Evolutionary conservation across 2,329 filamentous ascomycete species (phyloP).

Genomic region (Scedosporium boydii): DNA sequence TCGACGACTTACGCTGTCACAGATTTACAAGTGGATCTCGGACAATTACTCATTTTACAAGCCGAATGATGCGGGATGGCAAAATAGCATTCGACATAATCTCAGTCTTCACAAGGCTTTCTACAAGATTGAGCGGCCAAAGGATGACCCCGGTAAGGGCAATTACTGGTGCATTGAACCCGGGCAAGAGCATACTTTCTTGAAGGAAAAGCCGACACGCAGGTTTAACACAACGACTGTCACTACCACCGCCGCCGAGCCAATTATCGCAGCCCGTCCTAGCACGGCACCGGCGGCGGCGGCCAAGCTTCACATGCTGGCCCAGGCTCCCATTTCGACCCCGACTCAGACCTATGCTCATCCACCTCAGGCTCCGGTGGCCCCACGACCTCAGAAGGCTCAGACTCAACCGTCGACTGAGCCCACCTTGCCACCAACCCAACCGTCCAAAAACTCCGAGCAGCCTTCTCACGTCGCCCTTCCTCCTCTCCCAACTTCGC

Average conservation of each 20-base stretch:
- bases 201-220: constrained; percentile 72
- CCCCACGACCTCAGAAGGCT: background rate
- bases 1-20: constrained; percentile 76
- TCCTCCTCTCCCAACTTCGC: constrained; percentile 28
- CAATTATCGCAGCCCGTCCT: constrained; percentile 47
- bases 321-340: background rate
- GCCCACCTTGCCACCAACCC: constrained; percentile 34
- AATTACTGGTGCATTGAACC: constrained; percentile 93
- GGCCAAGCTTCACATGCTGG: background rate
- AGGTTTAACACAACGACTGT: constrained; percentile 43
- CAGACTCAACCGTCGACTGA: constrained; percentile 25
- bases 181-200: constrained; percentile 82
- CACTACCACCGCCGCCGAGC: constrained; percentile 30
- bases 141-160: constrained; percentile 94
- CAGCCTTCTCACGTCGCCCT: constrained; percentile 17
- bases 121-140: constrained; percentile 87
- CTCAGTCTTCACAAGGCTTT: constrained; percentile 95
- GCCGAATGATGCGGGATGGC: constrained; percentile 81
- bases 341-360: constrained; percentile 8
- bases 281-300: constrained; percentile 22
- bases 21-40: constrained; percentile 99
- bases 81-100: constrained; percentile 98
- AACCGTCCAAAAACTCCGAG: constrained; percentile 26
- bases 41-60: constrained; percentile 86
- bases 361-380: background rate